Percentiles rank a stretch among this genome's conserved stretches.
phyloP scores from a whole-genome alignment of 345 rosid species.

The Citrus maxima region DNA sequence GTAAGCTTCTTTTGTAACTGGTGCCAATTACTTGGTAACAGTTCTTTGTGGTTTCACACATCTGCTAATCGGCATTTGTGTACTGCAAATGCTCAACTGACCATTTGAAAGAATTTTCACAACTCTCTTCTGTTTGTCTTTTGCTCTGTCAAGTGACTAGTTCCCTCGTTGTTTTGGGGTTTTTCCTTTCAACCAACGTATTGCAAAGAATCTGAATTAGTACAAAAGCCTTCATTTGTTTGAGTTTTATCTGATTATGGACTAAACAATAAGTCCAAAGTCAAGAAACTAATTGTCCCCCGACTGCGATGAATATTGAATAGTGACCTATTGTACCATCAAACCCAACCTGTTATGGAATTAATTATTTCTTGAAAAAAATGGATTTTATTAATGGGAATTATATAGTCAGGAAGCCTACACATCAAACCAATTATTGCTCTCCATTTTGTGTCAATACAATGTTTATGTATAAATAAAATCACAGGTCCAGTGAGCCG shows the following conservation, averaged over 20 bases:
- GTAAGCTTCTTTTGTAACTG: conserved; percentile 28
- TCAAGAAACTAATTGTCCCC: background rate
- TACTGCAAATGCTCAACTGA: background rate
- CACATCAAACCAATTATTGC: background rate
- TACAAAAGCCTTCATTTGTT: background rate
- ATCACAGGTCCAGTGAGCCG: background rate
- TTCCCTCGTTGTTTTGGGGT: background rate
- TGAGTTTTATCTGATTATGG: background rate
- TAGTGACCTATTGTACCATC: background rate
- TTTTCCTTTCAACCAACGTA: background rate
- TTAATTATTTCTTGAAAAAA: background rate
- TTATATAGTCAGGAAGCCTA: background rate
- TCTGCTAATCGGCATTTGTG: background rate
- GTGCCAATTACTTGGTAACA: background rate
- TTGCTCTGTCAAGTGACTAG: background rate
- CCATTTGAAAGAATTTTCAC: background rate
- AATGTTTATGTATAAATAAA: background rate
- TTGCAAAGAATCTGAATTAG: background rate
- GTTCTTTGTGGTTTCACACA: background rate
- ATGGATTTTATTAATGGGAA: background rate
- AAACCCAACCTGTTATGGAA: background rate
- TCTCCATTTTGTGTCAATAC: background rate
- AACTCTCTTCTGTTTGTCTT: background rate
- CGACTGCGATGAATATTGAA: background rate
- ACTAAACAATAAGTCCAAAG: background rate